Conservation (phyloP, 805 yeast genomes). For the Candida manassasensis region DNA sequence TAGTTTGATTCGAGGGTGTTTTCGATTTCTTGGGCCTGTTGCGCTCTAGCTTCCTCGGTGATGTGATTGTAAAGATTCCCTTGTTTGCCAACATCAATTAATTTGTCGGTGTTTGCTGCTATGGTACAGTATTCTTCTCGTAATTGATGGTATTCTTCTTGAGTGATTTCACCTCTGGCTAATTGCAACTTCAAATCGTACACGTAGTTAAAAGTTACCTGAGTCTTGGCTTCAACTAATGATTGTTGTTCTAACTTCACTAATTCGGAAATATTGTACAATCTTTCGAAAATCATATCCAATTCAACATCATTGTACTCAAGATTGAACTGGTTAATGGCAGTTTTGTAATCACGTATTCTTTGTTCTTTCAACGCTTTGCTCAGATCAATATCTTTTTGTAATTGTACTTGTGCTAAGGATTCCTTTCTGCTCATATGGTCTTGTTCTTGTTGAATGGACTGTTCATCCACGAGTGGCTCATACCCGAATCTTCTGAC, state of each 20-base stretch:
- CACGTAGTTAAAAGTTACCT: constrained; percentile 49
- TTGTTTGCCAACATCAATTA: constrained; percentile 45
- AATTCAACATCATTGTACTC: constrained; percentile 21
- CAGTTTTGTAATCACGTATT: neutral
- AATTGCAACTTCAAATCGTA: constrained; percentile 40
- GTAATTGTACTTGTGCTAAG: constrained; percentile 49
- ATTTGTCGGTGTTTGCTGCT: constrained; percentile 37
- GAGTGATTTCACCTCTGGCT: constrained; percentile 33
- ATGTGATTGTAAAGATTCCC: constrained; percentile 38
- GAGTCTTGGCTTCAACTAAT: constrained; percentile 51
- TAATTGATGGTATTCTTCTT: constrained; percentile 17
- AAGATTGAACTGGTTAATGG: constrained; percentile 20
- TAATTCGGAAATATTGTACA: constrained; percentile 44
- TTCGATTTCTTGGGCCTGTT: constrained; percentile 17
- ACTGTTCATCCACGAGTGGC: constrained; percentile 44
- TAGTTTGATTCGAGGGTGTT: constrained; percentile 16
- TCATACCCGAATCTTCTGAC: constrained; percentile 77
- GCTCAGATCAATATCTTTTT: constrained; percentile 37
- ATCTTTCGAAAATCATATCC: constrained; percentile 38
- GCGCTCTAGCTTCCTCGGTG: constrained; percentile 22
- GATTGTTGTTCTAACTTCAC: constrained; percentile 52
- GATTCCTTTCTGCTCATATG: constrained; percentile 66
- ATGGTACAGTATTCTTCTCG: constrained; percentile 31
- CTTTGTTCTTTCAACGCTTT: constrained; percentile 29
- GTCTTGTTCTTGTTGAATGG: constrained; percentile 55